Base-by-base conservation (phyloP, 495 filamentous ascomycete genomes). In the Corynascus novoguineensis region DNA sequence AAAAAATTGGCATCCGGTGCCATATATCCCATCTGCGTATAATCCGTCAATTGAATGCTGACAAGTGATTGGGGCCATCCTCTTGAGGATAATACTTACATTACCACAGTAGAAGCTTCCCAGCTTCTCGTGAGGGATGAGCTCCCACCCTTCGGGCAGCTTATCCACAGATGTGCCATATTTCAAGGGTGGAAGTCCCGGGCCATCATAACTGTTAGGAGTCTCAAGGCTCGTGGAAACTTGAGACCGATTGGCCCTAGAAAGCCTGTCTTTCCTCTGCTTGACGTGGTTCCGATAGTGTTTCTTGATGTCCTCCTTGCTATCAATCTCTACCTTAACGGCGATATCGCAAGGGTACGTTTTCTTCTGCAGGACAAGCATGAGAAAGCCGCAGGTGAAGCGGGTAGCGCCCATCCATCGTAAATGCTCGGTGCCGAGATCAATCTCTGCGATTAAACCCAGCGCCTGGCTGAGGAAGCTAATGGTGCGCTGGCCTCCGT, bases 31-130 rank as follows among this genome's bases (percentile, higher is more conserved):
- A 97, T 93, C 80, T 85, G 17, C 5, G 4, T 8, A 1, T 15
- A n/a, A n/a, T 14, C 10, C 28, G 45, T 56, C 14, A 60, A 44
- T n/a, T n/a, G n/a, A n/a, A n/a, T n/a, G n/a, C n/a, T n/a, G 46
- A 32, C 6, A 14, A 32, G 2, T 12, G 46, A 3, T 31, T n/a
- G n/a, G n/a, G n/a, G 46, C 8, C 1, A 50, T 25, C 4, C 7
- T 2, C 3, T 35, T n/a, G 24, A 21, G 10, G 21, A 24, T 29
- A 49, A 66, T n/a, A n/a, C 73, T 64, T 65, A 82, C 82, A 64
- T 96, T 98, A 50, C 93, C 93, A 9, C 86, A 86, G 69, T 93
- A 97, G 74, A 98, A 97, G 66, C 88, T 97, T 7, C 92, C 90
- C 37, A 98, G 74, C 17, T 83, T 88, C 54, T 89, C 83, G 49